Evolutionary conservation across 768 basidiomycete genomes (phyloP).

Genomic region (Lactarius hatsudake): DNA sequence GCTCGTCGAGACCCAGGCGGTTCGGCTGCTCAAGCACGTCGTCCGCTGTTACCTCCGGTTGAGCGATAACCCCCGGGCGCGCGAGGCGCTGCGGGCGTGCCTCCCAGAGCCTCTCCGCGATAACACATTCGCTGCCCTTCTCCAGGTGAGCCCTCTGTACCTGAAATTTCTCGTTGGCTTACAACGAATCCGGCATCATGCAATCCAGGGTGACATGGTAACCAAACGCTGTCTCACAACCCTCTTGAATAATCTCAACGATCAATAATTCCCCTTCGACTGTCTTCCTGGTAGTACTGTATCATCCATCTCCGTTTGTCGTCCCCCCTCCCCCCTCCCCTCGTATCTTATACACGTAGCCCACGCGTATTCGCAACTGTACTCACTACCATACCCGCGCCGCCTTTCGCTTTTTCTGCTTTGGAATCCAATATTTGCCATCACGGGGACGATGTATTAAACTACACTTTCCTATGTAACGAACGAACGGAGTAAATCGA

Average conservation of each 20-base stretch:
- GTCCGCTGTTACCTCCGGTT: conserved; percentile 95
- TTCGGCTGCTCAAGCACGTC: conserved; percentile 93
- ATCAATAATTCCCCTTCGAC: conserved; percentile 32
- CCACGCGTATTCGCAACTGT: conserved; percentile 25
- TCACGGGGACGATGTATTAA: conserved; percentile 24
- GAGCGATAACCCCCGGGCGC: conserved; percentile 93
- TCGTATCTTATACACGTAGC: conserved; percentile 11
- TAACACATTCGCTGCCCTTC: conserved; percentile 84
- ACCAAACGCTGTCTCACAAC: conserved; percentile 93
- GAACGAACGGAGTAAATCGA: conserved; percentile 20
- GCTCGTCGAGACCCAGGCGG: conserved; percentile 96
- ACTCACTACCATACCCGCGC: conserved; percentile 26
- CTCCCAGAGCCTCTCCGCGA: conserved; percentile 94
- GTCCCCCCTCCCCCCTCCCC: neutral
- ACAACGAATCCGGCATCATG: neutral
- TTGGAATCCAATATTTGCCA: conserved; percentile 23
- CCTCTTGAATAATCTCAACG: conserved; percentile 82
- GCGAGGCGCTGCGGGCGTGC: conserved; percentile 93
- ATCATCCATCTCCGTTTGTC: conserved; percentile 14
- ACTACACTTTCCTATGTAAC: conserved; percentile 27
- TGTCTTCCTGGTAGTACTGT: conserved; percentile 3
- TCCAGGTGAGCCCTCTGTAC: conserved; percentile 64
- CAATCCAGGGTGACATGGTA: conserved; percentile 86
- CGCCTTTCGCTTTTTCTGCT: conserved; percentile 18
- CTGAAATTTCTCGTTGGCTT: neutral